Evolutionary conservation across 108 stramenopile genomes (phyloP).

Genomic region (Cyclotella cryptica): DNA sequence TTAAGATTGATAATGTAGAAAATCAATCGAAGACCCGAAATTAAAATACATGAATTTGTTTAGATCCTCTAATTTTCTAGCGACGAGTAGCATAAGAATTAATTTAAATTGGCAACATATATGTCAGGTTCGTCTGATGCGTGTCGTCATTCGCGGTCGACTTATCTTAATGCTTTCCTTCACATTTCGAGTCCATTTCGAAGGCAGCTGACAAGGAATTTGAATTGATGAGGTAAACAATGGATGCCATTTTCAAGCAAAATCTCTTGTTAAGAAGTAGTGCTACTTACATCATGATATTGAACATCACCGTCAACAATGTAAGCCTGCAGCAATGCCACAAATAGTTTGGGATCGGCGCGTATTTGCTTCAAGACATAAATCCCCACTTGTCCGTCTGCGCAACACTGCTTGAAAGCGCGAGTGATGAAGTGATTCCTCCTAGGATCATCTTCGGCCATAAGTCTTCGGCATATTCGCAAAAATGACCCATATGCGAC

Average conservation of each 20-base stretch:
- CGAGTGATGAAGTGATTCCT: conserved; percentile 32
- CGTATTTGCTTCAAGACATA: conserved; percentile 49
- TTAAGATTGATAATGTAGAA: not conserved
- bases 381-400: conserved; percentile 48
- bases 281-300: conserved; percentile 8
- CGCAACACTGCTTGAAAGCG: conserved; percentile 50
- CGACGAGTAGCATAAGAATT: not conserved
- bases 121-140: not conserved
- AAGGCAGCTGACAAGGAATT: not conserved
- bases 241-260: not conserved
- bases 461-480: conserved; percentile 42
- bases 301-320: conserved; percentile 23
- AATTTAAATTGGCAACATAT: not conserved
- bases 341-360: conserved; percentile 29
- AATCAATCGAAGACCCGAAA: not conserved
- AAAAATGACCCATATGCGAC: conserved; percentile 57
- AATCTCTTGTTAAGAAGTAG: not conserved
- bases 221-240: not conserved
- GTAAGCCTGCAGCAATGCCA: conserved; percentile 31
- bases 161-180: not conserved
- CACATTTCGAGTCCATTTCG: conserved; percentile 34
- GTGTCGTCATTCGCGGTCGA: not conserved
- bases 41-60: not conserved
- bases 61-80: not conserved
- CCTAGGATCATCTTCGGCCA: conserved; percentile 40